Conservation (phyloP, 148 eudicot genomes). For the Rhododendron williamsianum region DNA sequence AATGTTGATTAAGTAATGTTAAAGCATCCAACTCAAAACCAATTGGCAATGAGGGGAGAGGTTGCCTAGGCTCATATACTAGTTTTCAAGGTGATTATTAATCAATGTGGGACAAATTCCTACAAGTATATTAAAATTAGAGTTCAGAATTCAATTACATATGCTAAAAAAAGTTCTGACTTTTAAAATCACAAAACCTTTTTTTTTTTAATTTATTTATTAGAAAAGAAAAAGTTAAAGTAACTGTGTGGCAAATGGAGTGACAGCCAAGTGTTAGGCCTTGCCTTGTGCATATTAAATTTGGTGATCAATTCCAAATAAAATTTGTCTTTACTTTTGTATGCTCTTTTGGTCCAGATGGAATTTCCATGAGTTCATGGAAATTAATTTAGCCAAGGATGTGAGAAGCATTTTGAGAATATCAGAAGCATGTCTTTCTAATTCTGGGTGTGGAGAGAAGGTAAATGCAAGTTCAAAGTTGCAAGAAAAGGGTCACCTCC, state of each 20-base stretch:
- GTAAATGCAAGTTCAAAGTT: conserved; percentile 31
- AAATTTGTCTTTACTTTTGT: not conserved
- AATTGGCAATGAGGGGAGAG: no score
- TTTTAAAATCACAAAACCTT: no score
- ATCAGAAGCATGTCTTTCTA: conserved; percentile 30
- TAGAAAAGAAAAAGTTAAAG: no score
- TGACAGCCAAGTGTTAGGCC: not conserved
- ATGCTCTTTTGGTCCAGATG: conserved; percentile 20
- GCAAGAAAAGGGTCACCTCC: conserved; percentile 39
- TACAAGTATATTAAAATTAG: no score
- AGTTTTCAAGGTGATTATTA: not conserved
- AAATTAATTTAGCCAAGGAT: conserved; percentile 23
- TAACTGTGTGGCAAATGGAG: no score
- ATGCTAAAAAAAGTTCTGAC: no score
- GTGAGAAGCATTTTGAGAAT: conserved; percentile 33
- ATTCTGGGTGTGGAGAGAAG: conserved; percentile 23
- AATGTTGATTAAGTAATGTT: not conserved
- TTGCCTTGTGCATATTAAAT: not conserved
- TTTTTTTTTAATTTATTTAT: no score
- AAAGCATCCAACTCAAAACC: not conserved
- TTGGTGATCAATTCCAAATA: not conserved
- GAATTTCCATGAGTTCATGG: conserved; percentile 25
- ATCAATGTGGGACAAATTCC: no score
- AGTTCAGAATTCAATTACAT: no score
- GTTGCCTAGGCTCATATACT: not conserved